Percentiles rank a stretch among this genome's conserved stretches.
Evolutionary conservation across 2,329 filamentous ascomycete genomes (phyloP).

Genomic region (Hypoxylon sp.): DNA sequence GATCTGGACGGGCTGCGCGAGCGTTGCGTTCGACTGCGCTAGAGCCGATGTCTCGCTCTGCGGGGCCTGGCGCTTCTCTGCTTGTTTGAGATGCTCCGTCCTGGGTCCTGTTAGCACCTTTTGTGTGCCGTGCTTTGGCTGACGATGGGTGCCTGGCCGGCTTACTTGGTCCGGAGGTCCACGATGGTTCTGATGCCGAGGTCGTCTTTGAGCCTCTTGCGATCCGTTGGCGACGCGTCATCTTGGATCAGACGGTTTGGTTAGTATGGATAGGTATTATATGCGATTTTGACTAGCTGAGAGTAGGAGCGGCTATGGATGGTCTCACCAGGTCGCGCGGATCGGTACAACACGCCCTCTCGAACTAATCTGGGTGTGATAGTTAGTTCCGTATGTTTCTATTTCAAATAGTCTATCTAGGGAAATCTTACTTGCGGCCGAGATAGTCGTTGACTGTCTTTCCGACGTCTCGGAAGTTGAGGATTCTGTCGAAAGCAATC

Average conservation of each 20-base stretch:
- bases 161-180: conserved; percentile 81
- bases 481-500: conserved; percentile 65
- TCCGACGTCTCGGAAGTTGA: conserved; percentile 85
- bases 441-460: conserved; percentile 72
- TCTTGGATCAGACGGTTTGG: conserved; percentile 59
- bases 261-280: background rate
- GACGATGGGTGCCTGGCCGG: background rate
- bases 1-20: conserved; percentile 70
- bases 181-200: conserved; percentile 78
- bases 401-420: background rate
- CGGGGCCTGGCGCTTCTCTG: conserved; percentile 68
- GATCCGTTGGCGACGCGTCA: conserved; percentile 76
- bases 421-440: conserved; percentile 63
- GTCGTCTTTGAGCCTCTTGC: conserved; percentile 67
- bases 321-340: conserved; percentile 69
- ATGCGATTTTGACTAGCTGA: background rate
- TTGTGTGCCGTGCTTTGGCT: background rate
- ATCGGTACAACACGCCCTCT: conserved; percentile 76
- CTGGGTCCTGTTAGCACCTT: conserved; percentile 57
- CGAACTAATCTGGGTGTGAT: conserved; percentile 59
- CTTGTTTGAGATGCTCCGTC: conserved; percentile 79
- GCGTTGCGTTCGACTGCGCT: conserved; percentile 62
- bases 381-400: background rate
- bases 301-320: background rate
- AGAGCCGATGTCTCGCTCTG: conserved; percentile 57